Conservation (phyloP, 2,329 filamentous ascomycete genomes). For the Lasiodiplodia gonubiensis region DNA sequence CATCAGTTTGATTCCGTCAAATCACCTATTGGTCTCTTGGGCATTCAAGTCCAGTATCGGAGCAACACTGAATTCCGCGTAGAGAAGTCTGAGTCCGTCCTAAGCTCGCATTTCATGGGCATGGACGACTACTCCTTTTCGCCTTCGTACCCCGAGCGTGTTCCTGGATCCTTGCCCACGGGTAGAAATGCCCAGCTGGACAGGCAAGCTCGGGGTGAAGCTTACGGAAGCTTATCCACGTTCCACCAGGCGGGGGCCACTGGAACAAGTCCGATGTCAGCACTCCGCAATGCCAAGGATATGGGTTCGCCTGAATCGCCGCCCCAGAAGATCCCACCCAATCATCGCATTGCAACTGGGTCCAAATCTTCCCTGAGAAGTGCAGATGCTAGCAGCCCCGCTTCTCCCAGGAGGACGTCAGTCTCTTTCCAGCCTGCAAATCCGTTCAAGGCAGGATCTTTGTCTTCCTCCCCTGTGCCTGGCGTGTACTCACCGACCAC, state of each 20-base stretch:
- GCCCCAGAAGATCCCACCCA: constrained; percentile 56
- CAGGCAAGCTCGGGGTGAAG: constrained; percentile 70
- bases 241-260: constrained; percentile 78
- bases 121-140: constrained; percentile 86
- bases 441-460: constrained; percentile 85
- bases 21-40: constrained; percentile 83
- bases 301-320: constrained; percentile 57
- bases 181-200: constrained; percentile 56
- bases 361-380: constrained; percentile 58
- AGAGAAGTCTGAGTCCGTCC: constrained; percentile 85
- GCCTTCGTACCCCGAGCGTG: constrained; percentile 70
- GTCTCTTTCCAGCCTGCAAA: constrained; percentile 81
- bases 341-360: constrained; percentile 52
- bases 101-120: constrained; percentile 93
- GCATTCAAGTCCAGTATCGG: constrained; percentile 81
- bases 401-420: constrained; percentile 72
- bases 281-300: constrained; percentile 72
- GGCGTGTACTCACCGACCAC: constrained; percentile 60
- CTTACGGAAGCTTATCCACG: constrained; percentile 88
- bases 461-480: constrained; percentile 83
- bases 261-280: constrained; percentile 86
- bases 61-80: constrained; percentile 89
- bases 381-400: constrained; percentile 53
- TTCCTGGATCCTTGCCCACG: constrained; percentile 78
- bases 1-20: constrained; percentile 85